Evolutionary conservation across 225 moss, liverwort and hornwort species (phyloP).

Genomic region (Pseudisothecium myosuroides): DNA sequence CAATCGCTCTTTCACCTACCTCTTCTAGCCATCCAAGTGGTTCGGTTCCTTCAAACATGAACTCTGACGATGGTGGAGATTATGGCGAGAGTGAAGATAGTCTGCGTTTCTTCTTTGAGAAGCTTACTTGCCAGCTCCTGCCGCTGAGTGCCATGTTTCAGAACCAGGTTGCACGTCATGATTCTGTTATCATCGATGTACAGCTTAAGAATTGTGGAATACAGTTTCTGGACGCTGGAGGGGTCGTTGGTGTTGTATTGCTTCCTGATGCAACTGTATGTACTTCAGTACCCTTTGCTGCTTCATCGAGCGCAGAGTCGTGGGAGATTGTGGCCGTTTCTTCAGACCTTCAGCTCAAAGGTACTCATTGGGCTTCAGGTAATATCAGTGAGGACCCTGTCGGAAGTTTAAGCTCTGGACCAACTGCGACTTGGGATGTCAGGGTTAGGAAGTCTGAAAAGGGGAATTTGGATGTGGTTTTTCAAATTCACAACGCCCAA

Average conservation of each 20-base stretch:
- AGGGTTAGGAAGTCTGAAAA: slow-evolving; percentile 36
- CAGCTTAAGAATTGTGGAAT: slow-evolving; percentile 34
- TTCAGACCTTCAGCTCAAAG: slow-evolving; percentile 64
- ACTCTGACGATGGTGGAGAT: not conserved
- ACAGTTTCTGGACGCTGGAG: slow-evolving; percentile 44
- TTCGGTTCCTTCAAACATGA: not conserved
- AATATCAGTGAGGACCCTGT: slow-evolving; percentile 48
- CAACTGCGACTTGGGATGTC: slow-evolving; percentile 47
- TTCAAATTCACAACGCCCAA: slow-evolving; percentile 46
- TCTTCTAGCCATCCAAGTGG: not conserved
- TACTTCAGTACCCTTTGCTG: slow-evolving; percentile 14
- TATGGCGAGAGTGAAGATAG: not conserved
- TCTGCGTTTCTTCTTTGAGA: slow-evolving; percentile 11
- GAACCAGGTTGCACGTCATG: slow-evolving; percentile 31
- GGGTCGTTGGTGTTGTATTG: slow-evolving; percentile 28
- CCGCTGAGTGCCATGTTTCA: slow-evolving; percentile 24
- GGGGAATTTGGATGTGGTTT: slow-evolving; percentile 43
- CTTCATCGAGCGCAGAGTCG: slow-evolving; percentile 10
- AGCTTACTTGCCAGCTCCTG: slow-evolving; percentile 34
- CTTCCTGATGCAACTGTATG: slow-evolving; percentile 43
- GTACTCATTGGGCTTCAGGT: slow-evolving; percentile 79
- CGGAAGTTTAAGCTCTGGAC: slow-evolving; percentile 51
- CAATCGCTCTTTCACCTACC: not conserved
- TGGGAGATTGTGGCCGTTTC: slow-evolving; percentile 57
- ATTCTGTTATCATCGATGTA: slow-evolving; percentile 36